Evolutionary conservation across 805 yeast genomes (phyloP), one percentile per base, ranked within the genome.

Genomic region (Blastobotrys parvus): DNA sequence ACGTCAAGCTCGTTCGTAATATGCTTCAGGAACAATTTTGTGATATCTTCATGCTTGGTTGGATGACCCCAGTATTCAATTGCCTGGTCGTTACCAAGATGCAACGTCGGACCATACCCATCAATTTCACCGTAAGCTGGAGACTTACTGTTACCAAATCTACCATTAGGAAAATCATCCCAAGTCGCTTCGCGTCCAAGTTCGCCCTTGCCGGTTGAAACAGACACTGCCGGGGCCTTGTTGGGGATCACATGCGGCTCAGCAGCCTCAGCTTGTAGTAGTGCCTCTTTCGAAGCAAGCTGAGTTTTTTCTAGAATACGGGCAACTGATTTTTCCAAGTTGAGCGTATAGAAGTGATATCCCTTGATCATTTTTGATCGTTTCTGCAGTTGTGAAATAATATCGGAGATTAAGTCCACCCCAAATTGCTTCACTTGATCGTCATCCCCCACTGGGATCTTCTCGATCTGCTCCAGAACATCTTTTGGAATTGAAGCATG

Each of bases 41-140:
- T 69, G 38, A 89, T 62, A 58, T 88, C 95, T 3, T 64, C 57
- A 2, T 65, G 50, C 11, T 69, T 68, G 25, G 68, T 73, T 3
- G 96, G 95, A 42, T 70, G 66, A 0, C 95, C 95, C 96, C 97
- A 89, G 16, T 78, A 68, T 42, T 75, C 76, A 39, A 72, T 67
- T 1, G 94, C 94, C 55, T 72, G 76, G 30, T 74, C 70, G 10
- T 78, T 72, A 5, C 81, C 74, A 3, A 86, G 79, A 57, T 89
- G 89, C 55, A 92, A 73, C 2, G 83, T 77, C 0, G 97, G 95
- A 2, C 97, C 97, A 61, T 90, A 92, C 23, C 97, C 97, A 61
- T 89, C 97, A 54, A 90, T 86, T 65, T 90, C 97, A 69, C 97
- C 98, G 63, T 84, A 90, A 1, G 97, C 97, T 16, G 97, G 96